Evolutionary conservation across 2,329 filamentous ascomycete species (phyloP).

Genomic region (Fusarium buharicum): DNA sequence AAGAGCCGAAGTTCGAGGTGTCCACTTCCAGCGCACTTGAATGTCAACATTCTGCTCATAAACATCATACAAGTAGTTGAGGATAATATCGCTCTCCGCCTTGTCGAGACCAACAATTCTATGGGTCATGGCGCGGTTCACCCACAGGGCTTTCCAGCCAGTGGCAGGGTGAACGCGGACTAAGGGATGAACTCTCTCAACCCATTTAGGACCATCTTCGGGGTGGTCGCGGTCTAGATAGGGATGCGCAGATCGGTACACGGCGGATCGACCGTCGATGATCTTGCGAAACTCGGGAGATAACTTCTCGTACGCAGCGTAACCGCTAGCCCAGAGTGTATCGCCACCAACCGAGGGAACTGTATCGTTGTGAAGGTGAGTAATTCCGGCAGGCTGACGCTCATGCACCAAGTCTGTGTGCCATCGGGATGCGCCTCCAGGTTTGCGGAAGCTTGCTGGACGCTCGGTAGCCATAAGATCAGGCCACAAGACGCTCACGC

Average conservation of each 20-base stretch:
- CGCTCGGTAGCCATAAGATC: constrained; percentile 71
- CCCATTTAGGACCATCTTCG: constrained; percentile 68
- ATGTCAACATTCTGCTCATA: constrained; percentile 77
- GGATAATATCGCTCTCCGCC: constrained; percentile 73
- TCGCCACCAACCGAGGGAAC: constrained; percentile 73
- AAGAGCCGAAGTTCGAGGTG: constrained; percentile 70
- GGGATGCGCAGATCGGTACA: constrained; percentile 72
- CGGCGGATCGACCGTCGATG: constrained; percentile 72
- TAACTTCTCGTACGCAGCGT: constrained; percentile 77
- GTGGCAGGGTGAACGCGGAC: constrained; percentile 78
- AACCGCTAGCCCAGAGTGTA: constrained; percentile 77
- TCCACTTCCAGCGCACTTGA: constrained; percentile 78
- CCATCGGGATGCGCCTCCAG: constrained; percentile 75
- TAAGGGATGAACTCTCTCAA: constrained; percentile 75
- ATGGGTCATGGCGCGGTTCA: constrained; percentile 75
- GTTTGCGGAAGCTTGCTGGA: constrained; percentile 70
- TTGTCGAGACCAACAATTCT: constrained; percentile 75
- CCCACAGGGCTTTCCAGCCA: constrained; percentile 78
- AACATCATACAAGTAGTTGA: constrained; percentile 74
- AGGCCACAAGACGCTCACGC: constrained; percentile 76
- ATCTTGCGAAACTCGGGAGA: constrained; percentile 75
- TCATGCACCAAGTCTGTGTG: constrained; percentile 79
- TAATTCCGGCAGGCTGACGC: constrained; percentile 74
- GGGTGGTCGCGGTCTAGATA: constrained; percentile 74
- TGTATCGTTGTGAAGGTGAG: constrained; percentile 75